Evolutionary conservation across 139 green algal genomes (phyloP), one percentile per base, ranked within the genome.

Genomic region (Zygnema cylindricum): DNA sequence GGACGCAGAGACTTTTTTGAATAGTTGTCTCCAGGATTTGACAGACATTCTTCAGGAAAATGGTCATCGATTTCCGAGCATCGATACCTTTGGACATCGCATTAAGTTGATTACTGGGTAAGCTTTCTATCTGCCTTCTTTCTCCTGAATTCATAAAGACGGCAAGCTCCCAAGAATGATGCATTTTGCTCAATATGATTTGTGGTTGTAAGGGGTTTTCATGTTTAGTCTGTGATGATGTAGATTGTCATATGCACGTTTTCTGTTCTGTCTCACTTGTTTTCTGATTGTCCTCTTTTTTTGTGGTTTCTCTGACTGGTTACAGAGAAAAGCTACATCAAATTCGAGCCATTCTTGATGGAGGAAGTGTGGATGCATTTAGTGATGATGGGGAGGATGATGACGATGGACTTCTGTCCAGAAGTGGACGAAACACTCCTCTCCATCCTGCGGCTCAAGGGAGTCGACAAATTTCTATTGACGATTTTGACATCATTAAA

Each of bases 401-500:
- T 1, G 81, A 78, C 30, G 81, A 23, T 0, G 1, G 25, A 30
- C 1, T 41, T 0, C 25, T 87, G 36, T 81, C 43, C 1, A 25
- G 81, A 42, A 81, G 81, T 69, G 81, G 43, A 2, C 40, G 81
- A 23, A 87, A 78, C 81, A 87, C 81, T 38, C 81, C 81, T 25
- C 81, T 55, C 1, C 49, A 87, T 69, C n/a, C 78, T 39, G 57
- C 43, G 23, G 55, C 55, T 23, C 36, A 41, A 54, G 81, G 57
- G 42, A 43, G 69, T 23, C 83, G 89, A 21, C 84, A 83, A 23
- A 91, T 77, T 30, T 87, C 73, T 35, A 93, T 93, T 23, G 92
- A 98, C 35, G 97, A 99, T 81, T 99, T 98, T 93, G 94, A 98
- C 54, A 95, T 98, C 82, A 92, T 99, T 43, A 98, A 98, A 91